Evolutionary conservation across 495 filamentous ascomycete genomes (phyloP).

Genomic region (Recurvomyces mirabilis): DNA sequence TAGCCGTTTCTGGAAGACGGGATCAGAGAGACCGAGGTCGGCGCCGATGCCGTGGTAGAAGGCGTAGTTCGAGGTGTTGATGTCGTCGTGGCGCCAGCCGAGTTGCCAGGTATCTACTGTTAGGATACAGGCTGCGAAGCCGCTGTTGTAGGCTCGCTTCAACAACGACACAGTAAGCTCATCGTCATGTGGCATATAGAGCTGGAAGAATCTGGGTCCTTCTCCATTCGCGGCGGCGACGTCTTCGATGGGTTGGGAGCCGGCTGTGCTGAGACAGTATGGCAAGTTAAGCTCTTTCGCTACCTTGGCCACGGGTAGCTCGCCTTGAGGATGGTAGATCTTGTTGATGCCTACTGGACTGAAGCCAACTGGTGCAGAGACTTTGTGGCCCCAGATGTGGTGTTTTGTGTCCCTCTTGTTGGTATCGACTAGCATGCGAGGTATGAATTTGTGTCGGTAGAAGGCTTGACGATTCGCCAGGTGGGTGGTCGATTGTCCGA

Average conservation of each 20-base stretch:
- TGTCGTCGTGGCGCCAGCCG: conserved; percentile 54
- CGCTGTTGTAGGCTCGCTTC: conserved; percentile 40
- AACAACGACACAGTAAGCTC: conserved; percentile 46
- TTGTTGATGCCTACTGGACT: conserved; percentile 57
- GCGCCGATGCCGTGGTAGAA: conserved; percentile 50
- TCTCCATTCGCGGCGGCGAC: conserved; percentile 46
- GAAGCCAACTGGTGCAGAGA: conserved; percentile 50
- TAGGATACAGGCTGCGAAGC: conserved; percentile 49
- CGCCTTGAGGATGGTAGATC: conserved; percentile 49
- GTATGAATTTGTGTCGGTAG: conserved; percentile 56
- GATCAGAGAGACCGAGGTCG: conserved; percentile 47
- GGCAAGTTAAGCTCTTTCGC: conserved; percentile 45
- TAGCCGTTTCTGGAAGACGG: conserved; percentile 44
- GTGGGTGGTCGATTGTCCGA: conserved; percentile 54
- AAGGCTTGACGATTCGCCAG: conserved; percentile 57
- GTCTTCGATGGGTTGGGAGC: conserved; percentile 44
- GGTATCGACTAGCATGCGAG: conserved; percentile 51
- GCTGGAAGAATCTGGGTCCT: conserved; percentile 47
- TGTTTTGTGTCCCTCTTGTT: conserved; percentile 46
- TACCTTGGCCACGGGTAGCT: conserved; percentile 47
- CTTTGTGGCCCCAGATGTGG: conserved; percentile 50
- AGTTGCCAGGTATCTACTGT: conserved; percentile 58
- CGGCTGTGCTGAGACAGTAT: conserved; percentile 48
- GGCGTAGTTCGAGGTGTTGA: conserved; percentile 47
- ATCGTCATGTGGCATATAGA: conserved; percentile 57